Evolutionary conservation across 2,329 filamentous ascomycete genomes (phyloP), one percentile per base, ranked within the genome.

Genomic region (Penicillium palitans): DNA sequence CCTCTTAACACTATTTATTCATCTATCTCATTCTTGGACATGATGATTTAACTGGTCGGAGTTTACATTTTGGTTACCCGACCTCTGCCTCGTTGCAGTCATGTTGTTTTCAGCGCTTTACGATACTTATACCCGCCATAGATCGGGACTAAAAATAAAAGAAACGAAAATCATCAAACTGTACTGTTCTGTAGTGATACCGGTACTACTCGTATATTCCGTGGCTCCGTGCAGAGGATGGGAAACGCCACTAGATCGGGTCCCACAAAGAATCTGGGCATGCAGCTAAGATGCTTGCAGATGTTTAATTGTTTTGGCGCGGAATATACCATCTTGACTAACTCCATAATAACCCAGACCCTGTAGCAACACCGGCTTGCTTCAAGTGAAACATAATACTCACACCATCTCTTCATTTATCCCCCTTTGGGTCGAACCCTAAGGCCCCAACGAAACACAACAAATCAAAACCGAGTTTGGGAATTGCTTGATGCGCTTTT

Each of bases 151-250:
- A 46, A 48, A 40, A 33, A 33, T 55, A 46, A 57, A 57, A 59
- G 51, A 61, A 59, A 62, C n/a, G 15, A 35, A 53, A 55, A 55
- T 27, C 33, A 41, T 55, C 55, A 51, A 60, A 62, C 2, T 12
- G 52, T 55, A 45, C 8, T 37, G 25, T 24, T 27, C 19, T 24
- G 13, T 35, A 24, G 27, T 47, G 45, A 29, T 47, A 47, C 29
- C n/a, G 19, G 19, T 17, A 25, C 8, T 33, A 19, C 12, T 33
- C 6, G n/a, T 12, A 21, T 33, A 33, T 19, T 24, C 31, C 1
- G 9, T 35, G n/a, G 44, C 12, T 8, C 12, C 12, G 21, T 15
- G 13, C 13, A 24, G 29, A 12, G 45, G 27, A 46, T 21, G 4
- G n/a, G 12, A 10, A 33, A 33, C 27, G 15, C 19, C 46, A 25